Evolutionary conservation across 345 rosid species (phyloP).

Genomic region (Angophora floribunda): DNA sequence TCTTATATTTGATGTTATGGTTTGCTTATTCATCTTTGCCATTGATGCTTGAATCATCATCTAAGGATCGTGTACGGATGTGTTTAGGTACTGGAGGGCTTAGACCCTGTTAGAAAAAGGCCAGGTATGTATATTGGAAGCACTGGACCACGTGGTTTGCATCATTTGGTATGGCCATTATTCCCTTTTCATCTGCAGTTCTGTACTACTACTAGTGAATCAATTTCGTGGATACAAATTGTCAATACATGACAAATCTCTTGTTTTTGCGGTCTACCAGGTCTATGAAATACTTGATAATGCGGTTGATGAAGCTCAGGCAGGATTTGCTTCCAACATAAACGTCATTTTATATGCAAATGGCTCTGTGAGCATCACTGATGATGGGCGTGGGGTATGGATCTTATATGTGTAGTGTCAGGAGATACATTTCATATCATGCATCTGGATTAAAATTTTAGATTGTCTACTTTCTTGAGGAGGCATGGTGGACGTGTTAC

Average conservation of each 20-base stretch:
- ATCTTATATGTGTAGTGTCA: background rate
- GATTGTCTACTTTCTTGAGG: background rate
- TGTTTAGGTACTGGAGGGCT: slow-evolving; percentile 85
- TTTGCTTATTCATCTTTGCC: background rate
- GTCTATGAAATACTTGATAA: slow-evolving; percentile 97
- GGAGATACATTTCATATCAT: background rate
- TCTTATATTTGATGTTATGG: background rate
- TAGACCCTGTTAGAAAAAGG: slow-evolving; percentile 95
- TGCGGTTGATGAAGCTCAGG: slow-evolving; percentile 98
- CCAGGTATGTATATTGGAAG: slow-evolving; percentile 99
- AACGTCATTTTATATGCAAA: slow-evolving; percentile 60
- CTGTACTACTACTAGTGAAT: background rate
- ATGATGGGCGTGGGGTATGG: slow-evolving; percentile 99
- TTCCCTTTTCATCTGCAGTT: background rate
- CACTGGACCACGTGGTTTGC: slow-evolving; percentile 98
- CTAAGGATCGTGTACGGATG: background rate
- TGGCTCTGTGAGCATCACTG: slow-evolving; percentile 81
- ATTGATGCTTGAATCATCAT: background rate
- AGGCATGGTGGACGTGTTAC: background rate
- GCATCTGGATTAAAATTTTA: background rate
- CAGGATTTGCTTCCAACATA: slow-evolving; percentile 78
- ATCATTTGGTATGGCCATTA: slow-evolving; percentile 62
- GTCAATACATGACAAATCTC: background rate
- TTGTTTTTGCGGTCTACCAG: slow-evolving; percentile 19
- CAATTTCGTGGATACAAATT: background rate